phyloP scores from a whole-genome alignment of 2,329 filamentous ascomycete species.

The Plenodomus tracheiphilus region DNA sequence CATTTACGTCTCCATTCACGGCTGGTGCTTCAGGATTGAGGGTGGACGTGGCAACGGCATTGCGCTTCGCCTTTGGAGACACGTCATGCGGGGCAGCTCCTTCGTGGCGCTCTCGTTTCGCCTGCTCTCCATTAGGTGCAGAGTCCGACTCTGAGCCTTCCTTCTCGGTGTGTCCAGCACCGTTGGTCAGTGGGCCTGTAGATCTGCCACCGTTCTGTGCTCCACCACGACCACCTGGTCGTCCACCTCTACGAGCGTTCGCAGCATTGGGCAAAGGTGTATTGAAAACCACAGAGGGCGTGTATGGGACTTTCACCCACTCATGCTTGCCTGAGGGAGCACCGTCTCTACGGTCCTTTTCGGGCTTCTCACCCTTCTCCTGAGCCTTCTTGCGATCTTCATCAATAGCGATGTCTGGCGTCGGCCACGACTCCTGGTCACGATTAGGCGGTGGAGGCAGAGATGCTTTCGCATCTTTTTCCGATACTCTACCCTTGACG shows the following conservation, averaged over 20 bases:
- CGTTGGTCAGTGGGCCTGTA: conserved; percentile 45
- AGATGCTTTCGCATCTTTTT: conserved; percentile 32
- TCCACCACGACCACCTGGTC: conserved; percentile 59
- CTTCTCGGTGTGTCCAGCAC: conserved; percentile 44
- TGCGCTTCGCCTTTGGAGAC: conserved; percentile 42
- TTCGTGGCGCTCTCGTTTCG: conserved; percentile 39
- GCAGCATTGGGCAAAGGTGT: conserved; percentile 69
- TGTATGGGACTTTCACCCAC: conserved; percentile 83
- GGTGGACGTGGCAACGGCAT: conserved; percentile 34
- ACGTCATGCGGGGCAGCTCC: conserved; percentile 28
- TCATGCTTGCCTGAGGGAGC: conserved; percentile 66
- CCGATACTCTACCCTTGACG: conserved; percentile 27
- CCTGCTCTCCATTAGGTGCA: conserved; percentile 34
- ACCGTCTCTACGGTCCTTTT: conserved; percentile 63
- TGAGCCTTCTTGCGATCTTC: conserved; percentile 75
- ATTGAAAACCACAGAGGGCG: conserved; percentile 82
- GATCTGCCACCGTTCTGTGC: conserved; percentile 58
- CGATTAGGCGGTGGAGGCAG: conserved; percentile 66
- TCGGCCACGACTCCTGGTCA: conserved; percentile 86
- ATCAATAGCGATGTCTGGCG: conserved; percentile 75
- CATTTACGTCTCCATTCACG: conserved; percentile 27
- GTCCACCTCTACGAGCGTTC: conserved; percentile 44
- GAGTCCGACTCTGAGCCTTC: conserved; percentile 27
- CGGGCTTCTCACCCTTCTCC: conserved; percentile 69
- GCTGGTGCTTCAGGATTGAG: conserved; percentile 31